Evolutionary conservation across 345 rosid species (phyloP), one percentile per base, ranked within the genome.

Genomic region (Eucalyptus dawsonii): DNA sequence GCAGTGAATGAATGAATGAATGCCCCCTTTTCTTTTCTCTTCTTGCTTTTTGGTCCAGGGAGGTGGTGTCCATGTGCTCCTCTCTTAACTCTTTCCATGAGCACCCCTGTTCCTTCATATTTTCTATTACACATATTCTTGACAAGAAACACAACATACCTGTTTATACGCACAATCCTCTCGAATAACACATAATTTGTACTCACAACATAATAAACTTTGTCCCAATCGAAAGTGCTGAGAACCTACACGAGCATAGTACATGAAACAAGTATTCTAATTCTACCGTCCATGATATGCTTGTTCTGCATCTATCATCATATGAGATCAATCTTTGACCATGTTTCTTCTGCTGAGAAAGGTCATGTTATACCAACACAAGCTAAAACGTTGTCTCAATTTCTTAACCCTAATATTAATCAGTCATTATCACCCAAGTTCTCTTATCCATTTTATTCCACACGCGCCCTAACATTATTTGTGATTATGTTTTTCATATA

Each of bases 61-160:
- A 90, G 93, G 92, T 92, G 93, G 54, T 80, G 31, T 89, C 94
- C 97, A 95, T 93, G 96, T 93, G 95, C 92, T 90, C 90, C 93
- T 40, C 83, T 22, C 47, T 37, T 10, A 9, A 40, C 85, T 76
- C 85, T 40, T 76, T 76, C 83, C 85, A 76, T 11, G 29, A 76
- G 29, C 47, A 21, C 47, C 85, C 83, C 47, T 21, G 9, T 40
- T 76, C 47, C 47, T 40, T 15, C 15, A 21, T 76, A 40, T 24
- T 76, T 37, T 40, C 69, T 76, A 37, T 40, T 11, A 42, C 12
- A 40, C 76, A 15, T 65, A 14, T n/a, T 12, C 69, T 29, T 62
- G 34, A 62, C 69, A 29, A 62, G n/a, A 29, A 62, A 62, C 16
- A 27, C 34, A 62, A 6, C 34, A 29, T 62, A 29, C 69, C 31